Evolutionary conservation across 164 flowering plant genomes (phyloP).

Genomic region (Piper betle): DNA sequence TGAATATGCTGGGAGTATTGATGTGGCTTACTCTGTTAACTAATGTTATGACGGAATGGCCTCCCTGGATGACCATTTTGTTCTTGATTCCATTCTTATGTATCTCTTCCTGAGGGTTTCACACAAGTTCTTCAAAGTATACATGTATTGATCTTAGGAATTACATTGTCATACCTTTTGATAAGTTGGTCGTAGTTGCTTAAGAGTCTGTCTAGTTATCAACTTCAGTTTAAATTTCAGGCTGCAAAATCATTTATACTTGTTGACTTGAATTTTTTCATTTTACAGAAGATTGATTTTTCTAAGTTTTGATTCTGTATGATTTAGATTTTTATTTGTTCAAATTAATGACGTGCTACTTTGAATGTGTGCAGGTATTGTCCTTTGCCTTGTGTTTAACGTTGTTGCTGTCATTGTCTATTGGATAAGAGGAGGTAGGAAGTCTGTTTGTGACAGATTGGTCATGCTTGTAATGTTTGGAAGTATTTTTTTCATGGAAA

Average conservation of each 20-base stretch:
- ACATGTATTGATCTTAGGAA: background rate
- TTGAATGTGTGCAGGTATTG: constrained; percentile 50
- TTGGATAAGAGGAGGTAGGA: constrained; percentile 86
- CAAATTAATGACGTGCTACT: background rate
- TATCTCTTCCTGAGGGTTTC: too few relatives aligned
- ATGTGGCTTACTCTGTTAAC: too few relatives aligned
- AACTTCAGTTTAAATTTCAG: background rate
- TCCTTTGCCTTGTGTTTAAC: constrained; percentile 79
- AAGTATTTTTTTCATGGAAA: too few relatives aligned
- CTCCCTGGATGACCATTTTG: too few relatives aligned
- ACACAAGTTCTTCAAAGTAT: background rate
- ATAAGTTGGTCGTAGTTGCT: background rate
- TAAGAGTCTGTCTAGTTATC: background rate
- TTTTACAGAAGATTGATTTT: too few relatives aligned
- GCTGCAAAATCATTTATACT: too few relatives aligned
- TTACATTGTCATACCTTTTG: background rate
- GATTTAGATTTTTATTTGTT: background rate
- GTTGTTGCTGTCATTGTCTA: constrained; percentile 64
- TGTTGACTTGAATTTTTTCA: background rate
- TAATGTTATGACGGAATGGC: too few relatives aligned
- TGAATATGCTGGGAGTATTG: too few relatives aligned
- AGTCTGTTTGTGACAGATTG: background rate
- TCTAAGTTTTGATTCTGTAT: background rate
- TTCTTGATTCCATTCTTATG: too few relatives aligned
- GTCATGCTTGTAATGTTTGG: background rate